Conservation (phyloP, 108 stramenopile species). For the Cyclostephanos tholiformis region DNA sequence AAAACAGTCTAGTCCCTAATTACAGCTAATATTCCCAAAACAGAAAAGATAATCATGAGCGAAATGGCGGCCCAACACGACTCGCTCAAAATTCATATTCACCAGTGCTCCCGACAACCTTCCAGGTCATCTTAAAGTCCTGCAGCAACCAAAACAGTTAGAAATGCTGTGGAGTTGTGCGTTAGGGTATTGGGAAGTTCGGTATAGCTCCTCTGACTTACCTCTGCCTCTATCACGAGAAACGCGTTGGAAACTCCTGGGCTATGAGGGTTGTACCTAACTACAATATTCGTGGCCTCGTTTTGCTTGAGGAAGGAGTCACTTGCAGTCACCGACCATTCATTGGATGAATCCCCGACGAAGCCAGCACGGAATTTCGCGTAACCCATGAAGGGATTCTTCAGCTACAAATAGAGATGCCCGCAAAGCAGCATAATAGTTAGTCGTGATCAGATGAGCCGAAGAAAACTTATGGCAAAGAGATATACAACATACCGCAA, state of each 20-base stretch:
- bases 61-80: too few relatives aligned
- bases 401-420: conserved; percentile 12
- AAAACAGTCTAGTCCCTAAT: too few relatives aligned
- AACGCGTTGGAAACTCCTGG: conserved; percentile 64
- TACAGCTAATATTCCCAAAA: too few relatives aligned
- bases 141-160: background rate
- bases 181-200: background rate
- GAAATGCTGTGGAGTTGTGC: background rate
- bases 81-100: conserved; percentile 43
- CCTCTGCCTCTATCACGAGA: conserved; percentile 81
- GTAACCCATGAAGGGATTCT: conserved; percentile 88
- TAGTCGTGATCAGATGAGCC: background rate
- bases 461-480: background rate
- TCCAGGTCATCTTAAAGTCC: conserved; percentile 85
- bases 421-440: background rate
- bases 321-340: conserved; percentile 66
- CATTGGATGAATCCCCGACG: conserved; percentile 56
- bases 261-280: conserved; percentile 65
- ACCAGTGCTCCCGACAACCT: conserved; percentile 70
- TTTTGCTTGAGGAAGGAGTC: conserved; percentile 66
- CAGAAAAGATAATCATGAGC: too few relatives aligned
- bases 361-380: conserved; percentile 84
- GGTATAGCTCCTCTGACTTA: background rate
- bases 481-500: conserved; percentile 44
- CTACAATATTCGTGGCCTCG: conserved; percentile 64